phyloP scores from a whole-genome alignment of 371 early-diverging fungal species.

The Mortierella sp. region DNA sequence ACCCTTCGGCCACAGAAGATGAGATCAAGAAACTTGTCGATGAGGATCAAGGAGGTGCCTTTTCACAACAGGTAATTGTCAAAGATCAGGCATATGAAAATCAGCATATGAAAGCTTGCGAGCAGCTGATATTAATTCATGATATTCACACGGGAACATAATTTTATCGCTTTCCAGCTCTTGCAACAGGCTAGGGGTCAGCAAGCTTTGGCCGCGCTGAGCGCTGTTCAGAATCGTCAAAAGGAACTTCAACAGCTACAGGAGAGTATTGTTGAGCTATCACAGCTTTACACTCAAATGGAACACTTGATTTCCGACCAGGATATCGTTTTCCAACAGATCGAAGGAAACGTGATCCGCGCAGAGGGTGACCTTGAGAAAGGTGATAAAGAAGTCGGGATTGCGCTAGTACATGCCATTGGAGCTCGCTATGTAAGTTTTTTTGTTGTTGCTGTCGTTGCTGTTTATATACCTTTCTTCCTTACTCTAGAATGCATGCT shows the following conservation, averaged over 20 bases:
- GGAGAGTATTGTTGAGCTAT: conserved; percentile 36
- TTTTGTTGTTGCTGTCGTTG: not conserved
- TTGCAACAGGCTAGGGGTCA: conserved; percentile 42
- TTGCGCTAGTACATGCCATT: conserved; percentile 13
- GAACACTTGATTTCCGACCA: conserved; percentile 45
- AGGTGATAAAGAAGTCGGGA: conserved; percentile 10
- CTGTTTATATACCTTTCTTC: not conserved
- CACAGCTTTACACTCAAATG: conserved; percentile 31
- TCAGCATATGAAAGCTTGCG: too few species aligned
- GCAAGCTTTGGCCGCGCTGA: conserved; percentile 35
- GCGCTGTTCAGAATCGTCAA: conserved; percentile 41
- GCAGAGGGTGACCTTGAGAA: conserved; percentile 39
- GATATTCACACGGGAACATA: too few species aligned
- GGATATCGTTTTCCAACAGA: conserved; percentile 35
- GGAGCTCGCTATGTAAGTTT: conserved; percentile 37
- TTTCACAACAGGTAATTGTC: conserved; percentile 34
- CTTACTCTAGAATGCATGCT: not conserved
- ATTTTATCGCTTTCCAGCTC: conserved; percentile 9
- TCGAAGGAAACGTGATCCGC: conserved; percentile 30
- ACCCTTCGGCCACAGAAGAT: conserved; percentile 40
- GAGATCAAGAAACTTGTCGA: conserved; percentile 27
- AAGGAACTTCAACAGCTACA: conserved; percentile 33
- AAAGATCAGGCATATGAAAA: not conserved
- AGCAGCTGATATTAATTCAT: too few species aligned
- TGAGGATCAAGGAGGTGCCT: conserved; percentile 28